These are phyloP conservation scores for Decorospora gaudefroyi DNA, from an alignment of 2,329 filamentous ascomycete species.

Conservation along the genomic window DNA sequence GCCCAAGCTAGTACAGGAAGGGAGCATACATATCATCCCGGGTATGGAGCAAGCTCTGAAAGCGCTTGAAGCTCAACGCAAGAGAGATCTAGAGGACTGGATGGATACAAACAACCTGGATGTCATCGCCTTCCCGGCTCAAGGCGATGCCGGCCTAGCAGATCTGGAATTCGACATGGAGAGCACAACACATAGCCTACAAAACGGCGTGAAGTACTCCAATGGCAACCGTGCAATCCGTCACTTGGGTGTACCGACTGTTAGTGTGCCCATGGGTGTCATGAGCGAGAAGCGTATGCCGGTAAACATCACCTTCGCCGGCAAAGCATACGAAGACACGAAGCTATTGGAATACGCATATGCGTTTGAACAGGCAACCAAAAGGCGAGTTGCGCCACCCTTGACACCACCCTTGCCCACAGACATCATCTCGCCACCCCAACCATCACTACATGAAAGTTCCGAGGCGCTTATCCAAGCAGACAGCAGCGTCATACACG, in stretches of 20 bases:
- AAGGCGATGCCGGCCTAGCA: conserved; percentile 57
- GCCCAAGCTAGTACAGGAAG: conserved; percentile 36
- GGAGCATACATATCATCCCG: conserved; percentile 50
- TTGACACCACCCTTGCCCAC: conserved; percentile 16
- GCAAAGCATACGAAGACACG: conserved; percentile 55
- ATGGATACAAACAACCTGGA: conserved; percentile 52
- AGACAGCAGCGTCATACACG: too few species aligned
- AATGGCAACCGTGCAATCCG: conserved; percentile 60
- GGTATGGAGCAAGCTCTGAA: conserved; percentile 52
- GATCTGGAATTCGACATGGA: conserved; percentile 52
- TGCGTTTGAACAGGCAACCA: conserved; percentile 27
- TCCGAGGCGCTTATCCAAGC: too few species aligned
- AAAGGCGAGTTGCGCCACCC: conserved; percentile 18
- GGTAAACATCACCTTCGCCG: conserved; percentile 58
- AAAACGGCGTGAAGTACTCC: conserved; percentile 59
- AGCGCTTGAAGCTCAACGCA: conserved; percentile 56
- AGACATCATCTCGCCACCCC: conserved; percentile 10
- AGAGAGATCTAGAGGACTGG: conserved; percentile 58
- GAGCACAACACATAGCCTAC: conserved; percentile 46
- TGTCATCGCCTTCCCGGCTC: conserved; percentile 56
- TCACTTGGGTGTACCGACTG: conserved; percentile 60
- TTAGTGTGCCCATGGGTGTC: conserved; percentile 60
- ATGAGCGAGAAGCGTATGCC: conserved; percentile 56
- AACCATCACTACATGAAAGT: neutral
- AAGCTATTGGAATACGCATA: conserved; percentile 35